Base-by-base conservation (phyloP, 352 stramenopile species). In the Phytophthora capsici region DNA sequence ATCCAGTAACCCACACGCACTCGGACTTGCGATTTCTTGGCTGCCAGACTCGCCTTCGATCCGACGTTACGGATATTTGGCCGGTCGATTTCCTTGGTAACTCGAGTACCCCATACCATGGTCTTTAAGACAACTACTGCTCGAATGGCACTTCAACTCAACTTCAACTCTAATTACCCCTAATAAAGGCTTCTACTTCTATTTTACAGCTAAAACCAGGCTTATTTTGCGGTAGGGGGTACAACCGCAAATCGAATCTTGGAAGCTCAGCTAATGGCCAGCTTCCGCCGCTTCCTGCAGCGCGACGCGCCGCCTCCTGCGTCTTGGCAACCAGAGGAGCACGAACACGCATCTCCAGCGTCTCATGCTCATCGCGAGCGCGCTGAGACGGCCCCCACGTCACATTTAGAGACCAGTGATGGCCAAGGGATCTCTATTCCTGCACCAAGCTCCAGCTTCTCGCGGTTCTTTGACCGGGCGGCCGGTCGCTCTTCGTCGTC, bases 1-100 rank as follows among this genome's bases (percentile, higher is more conserved):
- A 86, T 83, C 73, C 71, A 86, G 32, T 72, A 79, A 1, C 77
- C 74, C 9, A 85, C 71, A 16, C 63, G 60, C 0, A 85, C 75
- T 9, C 78, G 75, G 2, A 85, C 67, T 26, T 16, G 60, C 52
- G 14, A 69, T 69, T 16, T 45, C 60, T 14, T 47, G 56, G 26
- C 63, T 69, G 17, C 63, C 60, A 2, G 54, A 55, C 19, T 70
- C 54, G 0, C n/a, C n/a, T n/a, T n/a, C n/a, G n/a, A n/a, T n/a
- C n/a, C n/a, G n/a, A n/a, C n/a, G n/a, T n/a, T n/a, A n/a, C n/a
- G n/a, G n/a, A n/a, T n/a, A n/a, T n/a, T n/a, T n/a, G n/a, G n/a
- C n/a, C n/a, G n/a, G n/a, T n/a, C n/a, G n/a, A n/a, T n/a, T n/a
- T n/a, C n/a, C n/a, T n/a, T n/a, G n/a, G n/a, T n/a, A n/a, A n/a